Evolutionary conservation across 495 filamentous ascomycete genomes (phyloP), one percentile per base, ranked within the genome.

Genomic region (Aspergillus asperescens): DNA sequence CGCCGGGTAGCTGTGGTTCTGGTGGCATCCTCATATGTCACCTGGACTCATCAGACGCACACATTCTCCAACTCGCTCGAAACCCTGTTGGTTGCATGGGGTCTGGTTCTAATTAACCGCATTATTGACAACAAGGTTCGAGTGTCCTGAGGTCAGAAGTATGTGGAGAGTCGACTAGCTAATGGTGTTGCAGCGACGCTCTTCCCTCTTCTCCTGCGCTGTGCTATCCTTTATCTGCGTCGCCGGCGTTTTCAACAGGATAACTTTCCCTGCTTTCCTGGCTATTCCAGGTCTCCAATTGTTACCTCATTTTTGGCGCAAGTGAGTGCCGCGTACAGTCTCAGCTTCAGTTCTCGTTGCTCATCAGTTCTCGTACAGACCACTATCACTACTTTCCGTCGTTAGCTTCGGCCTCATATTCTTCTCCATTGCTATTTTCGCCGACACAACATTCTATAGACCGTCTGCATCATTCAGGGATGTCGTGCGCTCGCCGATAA

Each of bases 61-160:
- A 97, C 94, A 28, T 97, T 98, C 71, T 97, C 93, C 64, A 98
- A 98, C 69, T 90, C 90, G 45, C 81, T 96, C 60, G 93, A 98
- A 72, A 96, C 93, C 1, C 75, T 98, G 59, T 77, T 88, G 25
- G 91, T 98, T 15, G 77, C 84, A 42, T 97, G 94, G 93, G 86
- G 86, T 55, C 63, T 98, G 68, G 90, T 96, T 44, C 74, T 97
- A 61, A 87, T 96, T 61, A 83, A 84, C 63, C 83, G 92, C 61
- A 90, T 97, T 55, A 69, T 83, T 28, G 84, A 81, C 29, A 82
- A 82, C 58, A 86, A 85, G 74, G 90, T 93, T 73, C 43, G 43
- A 49, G 51, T 12, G 55, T 34, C 29, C 35, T 28, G 16, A 32
- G 25, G 9, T 37, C 25, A 53, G 31, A 20, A 32, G 6, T 25